Percentiles rank a stretch among this genome's conserved stretches.
These are phyloP conservation scores for Leccinum longicurvipes DNA, from an alignment of 768 basidiomycete species.

Conservation along the genomic window DNA sequence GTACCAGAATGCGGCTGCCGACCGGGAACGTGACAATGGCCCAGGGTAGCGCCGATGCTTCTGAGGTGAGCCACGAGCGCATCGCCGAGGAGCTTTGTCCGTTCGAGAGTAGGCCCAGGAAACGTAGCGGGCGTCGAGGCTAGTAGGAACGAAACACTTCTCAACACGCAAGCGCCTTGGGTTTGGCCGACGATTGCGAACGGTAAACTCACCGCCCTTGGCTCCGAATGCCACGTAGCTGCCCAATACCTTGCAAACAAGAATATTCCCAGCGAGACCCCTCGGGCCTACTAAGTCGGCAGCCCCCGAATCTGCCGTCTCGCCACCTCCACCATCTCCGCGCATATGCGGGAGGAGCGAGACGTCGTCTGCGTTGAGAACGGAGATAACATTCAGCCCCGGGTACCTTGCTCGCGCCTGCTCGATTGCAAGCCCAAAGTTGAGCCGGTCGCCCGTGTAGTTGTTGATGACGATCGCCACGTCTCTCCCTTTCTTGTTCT, in stretches of 20 bases:
- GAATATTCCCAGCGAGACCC: constrained; percentile 44
- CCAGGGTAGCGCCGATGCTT: constrained; percentile 42
- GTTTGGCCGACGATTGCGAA: constrained; percentile 15
- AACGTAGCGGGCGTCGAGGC: background rate
- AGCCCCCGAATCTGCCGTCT: too few relatives aligned
- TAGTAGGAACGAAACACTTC: background rate
- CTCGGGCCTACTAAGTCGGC: constrained; percentile 48
- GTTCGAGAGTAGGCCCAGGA: constrained; percentile 10
- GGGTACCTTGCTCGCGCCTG: constrained; percentile 40
- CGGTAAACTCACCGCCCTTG: constrained; percentile 29
- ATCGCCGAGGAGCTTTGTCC: constrained; percentile 30
- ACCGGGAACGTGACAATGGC: constrained; percentile 59
- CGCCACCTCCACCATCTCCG: constrained; percentile 7
- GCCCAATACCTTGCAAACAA: constrained; percentile 57
- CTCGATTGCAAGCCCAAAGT: constrained; percentile 57
- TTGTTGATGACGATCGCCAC: constrained; percentile 44
- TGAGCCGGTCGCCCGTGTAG: constrained; percentile 55
- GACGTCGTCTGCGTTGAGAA: constrained; percentile 56
- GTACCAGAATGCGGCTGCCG: constrained; percentile 19
- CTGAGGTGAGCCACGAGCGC: constrained; percentile 30
- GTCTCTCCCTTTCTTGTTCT: constrained; percentile 4
- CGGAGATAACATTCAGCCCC: constrained; percentile 38
- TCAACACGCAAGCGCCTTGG: background rate
- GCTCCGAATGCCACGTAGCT: constrained; percentile 38
- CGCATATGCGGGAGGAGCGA: constrained; percentile 35